Base-by-base conservation (phyloP, 2,329 filamentous ascomycete species). In the Cyphellophora attinorum region DNA sequence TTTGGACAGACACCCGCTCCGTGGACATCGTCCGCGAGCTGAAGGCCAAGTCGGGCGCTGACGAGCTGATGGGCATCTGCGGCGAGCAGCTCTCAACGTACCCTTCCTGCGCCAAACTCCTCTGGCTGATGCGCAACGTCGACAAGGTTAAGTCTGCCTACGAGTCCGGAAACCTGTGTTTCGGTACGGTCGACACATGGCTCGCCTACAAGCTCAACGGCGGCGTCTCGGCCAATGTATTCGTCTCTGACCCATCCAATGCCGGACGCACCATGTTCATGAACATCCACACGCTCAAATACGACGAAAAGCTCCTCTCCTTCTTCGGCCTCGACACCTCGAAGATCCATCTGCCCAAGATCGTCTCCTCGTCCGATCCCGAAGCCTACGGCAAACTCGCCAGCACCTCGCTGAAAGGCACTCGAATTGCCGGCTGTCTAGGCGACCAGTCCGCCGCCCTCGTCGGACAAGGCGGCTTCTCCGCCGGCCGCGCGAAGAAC, bases 261-360 rank as follows among this genome's bases (percentile, higher is more conserved):
- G 82, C 83, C 11, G 82, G 78, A 41, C 68, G 83, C 49, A 88
- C 82, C 42, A 86, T 88, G 82, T 85, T 88, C 58, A 84, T 88
- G 77, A 81, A 88, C 59, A 67, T 89, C 35, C 68, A 72, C 46
- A 84, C 74, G 4, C 65, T 81, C 38, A 56, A 83, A 47, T 89
- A 86, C 58, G 81, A 84, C 55, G 72, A 82, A 37, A 66, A 69
- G 35, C 68, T 86, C 13, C 65, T 88, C 8, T 59, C 70, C 21
- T 88, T 86, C 61, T 88, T 88, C 58, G 71, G 70, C 34, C 70
- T 88, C 44, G 74, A 82, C 52, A 42, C 44, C 2, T 39, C 39
- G 37, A 84, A 83, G 54, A 60, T 86, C 15, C 64, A 70, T 31
- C 63, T 89, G 11, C 83, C 83, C 12, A 73, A 74, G 51, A 85